phyloP scores from a whole-genome alignment of 2,329 filamentous ascomycete genomes.

The Ceratocystis diversiconidia region DNA sequence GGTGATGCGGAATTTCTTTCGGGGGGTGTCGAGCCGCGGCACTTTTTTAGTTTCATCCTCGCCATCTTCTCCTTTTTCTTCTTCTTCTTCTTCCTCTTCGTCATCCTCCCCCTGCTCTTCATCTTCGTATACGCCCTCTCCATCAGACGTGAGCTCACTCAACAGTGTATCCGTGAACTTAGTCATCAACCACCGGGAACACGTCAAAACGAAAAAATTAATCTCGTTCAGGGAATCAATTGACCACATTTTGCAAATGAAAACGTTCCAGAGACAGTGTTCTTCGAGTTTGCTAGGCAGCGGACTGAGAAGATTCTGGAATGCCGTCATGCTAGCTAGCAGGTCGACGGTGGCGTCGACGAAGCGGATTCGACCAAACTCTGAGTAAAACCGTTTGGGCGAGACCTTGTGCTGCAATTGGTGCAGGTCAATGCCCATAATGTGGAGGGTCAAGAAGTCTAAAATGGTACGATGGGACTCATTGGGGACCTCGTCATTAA shows the following conservation, averaged over 20 bases:
- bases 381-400: slow-evolving; percentile 17
- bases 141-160: background rate
- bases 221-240: slow-evolving; percentile 70
- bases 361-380: slow-evolving; percentile 28
- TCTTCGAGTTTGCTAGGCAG: slow-evolving; percentile 48
- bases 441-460: slow-evolving; percentile 61
- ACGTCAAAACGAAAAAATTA: slow-evolving; percentile 54
- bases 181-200: slow-evolving; percentile 7
- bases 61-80: no score
- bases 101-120: slow-evolving; percentile 29
- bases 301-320: slow-evolving; percentile 42
- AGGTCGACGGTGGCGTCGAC: slow-evolving; percentile 38
- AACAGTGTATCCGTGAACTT: background rate
- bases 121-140: no score
- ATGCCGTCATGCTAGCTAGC: slow-evolving; percentile 41
- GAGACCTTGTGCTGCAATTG: slow-evolving; percentile 22
- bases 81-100: slow-evolving; percentile 19
- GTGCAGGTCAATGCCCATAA: slow-evolving; percentile 35
- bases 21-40: slow-evolving; percentile 14
- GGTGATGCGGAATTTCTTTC: slow-evolving; percentile 46
- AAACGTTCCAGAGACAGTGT: slow-evolving; percentile 72
- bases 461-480: slow-evolving; percentile 60
- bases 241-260: slow-evolving; percentile 68
- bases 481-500: slow-evolving; percentile 52
- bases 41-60: no score